Base-by-base conservation (phyloP, 768 basidiomycete genomes). In the Xerocomellus amylosporus region DNA sequence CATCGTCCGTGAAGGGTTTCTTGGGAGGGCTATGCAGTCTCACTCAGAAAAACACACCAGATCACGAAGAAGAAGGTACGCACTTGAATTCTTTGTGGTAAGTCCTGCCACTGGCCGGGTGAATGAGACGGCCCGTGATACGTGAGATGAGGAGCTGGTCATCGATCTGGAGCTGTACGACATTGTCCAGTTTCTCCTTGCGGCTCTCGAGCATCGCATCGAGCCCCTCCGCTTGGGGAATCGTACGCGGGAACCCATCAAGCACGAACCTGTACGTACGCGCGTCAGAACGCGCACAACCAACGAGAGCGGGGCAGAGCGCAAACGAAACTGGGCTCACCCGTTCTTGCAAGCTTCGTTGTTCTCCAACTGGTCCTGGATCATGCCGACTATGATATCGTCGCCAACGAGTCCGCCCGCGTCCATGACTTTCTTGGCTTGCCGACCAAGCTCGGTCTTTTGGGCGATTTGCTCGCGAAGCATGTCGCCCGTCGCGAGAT, bases 401-500 rank as follows among this genome's bases (percentile, higher is more conserved):
- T 99, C 97, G 41, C 85, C 79, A 51, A 99, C 94, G 53, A 99
- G 84, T n/a, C 88, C 91, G 37, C 97, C 97, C 22, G 84, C 81
- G 70, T 98, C 96, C 90, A 99, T 97, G 70, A 98, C 86, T 73
- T 93, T 94, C 82, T 99, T 98, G 19, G 97, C 97, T 64, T 90
- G 82, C 43, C 88, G 74, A 58, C 97, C 97, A 39, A 99, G 83
- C 40, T 82, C 75, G 5, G 97, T 97, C 76, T 95, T 88, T 69
- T 85, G 73, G 34, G 84, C 67, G 56, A 99, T 93, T 72, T 99
- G 93, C 59, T 93, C 91, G 46, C 97, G 88, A 54, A 99, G 81
- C 93, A 99, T 96, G 77, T 99, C 97, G 19, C 97, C 97, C 30
- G 97, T 99, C 24, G 97, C 96, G 63, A 99, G 78, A 77, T 99